Conservation (phyloP, 768 basidiomycete genomes). For the Suillus subaureus region DNA sequence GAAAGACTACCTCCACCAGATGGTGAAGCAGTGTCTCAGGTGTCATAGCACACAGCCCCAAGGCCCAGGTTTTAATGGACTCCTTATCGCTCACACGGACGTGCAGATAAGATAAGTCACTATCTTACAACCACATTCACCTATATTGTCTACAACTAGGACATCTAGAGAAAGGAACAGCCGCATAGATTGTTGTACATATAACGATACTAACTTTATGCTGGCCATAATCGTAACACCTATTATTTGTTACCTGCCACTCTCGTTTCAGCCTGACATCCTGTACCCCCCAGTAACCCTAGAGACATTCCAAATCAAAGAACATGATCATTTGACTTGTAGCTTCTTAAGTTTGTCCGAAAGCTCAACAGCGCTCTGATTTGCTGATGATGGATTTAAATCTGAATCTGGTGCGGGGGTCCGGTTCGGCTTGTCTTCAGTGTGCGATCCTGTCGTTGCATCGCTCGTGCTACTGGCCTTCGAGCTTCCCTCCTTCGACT, state of each 20-base stretch:
- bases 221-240: constrained; percentile 12
- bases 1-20: constrained; percentile 9
- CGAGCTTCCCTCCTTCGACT: constrained; percentile 28
- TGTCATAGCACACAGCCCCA: constrained; percentile 18
- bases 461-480: constrained; percentile 17
- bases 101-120: neutral
- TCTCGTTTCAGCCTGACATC: neutral
- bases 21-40: constrained; percentile 11
- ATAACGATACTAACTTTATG: constrained; percentile 8
- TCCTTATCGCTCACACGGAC: neutral
- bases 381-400: constrained; percentile 8
- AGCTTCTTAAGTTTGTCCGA: constrained; percentile 59
- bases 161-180: neutral
- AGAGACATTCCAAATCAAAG: constrained; percentile 7
- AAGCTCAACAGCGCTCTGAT: constrained; percentile 35
- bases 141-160: constrained; percentile 19
- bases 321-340: constrained; percentile 45
- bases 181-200: constrained; percentile 14
- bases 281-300: constrained; percentile 1
- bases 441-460: constrained; percentile 25
- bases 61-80: neutral
- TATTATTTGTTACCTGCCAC: constrained; percentile 1
- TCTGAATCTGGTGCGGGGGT: constrained; percentile 20
- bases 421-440: constrained; percentile 26
- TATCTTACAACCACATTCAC: constrained; percentile 10